Evolutionary conservation across 129 eudicot genomes (phyloP).

Genomic region (Arctium minus): DNA sequence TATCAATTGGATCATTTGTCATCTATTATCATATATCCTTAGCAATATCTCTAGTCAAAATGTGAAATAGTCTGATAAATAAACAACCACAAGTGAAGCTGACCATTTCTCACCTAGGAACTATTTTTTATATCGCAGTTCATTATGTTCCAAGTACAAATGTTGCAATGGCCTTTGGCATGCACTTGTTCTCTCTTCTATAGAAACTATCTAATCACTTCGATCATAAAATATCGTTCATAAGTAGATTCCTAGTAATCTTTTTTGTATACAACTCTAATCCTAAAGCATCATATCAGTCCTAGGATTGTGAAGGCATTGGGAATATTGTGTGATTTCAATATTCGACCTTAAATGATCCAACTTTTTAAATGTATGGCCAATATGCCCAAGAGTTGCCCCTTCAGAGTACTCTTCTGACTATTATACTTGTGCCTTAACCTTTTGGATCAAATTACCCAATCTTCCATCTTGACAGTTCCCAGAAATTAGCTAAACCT

Average conservation of each 20-base stretch:
- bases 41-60: background rate
- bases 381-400: background rate
- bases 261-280: background rate
- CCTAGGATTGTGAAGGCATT: background rate
- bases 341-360: background rate
- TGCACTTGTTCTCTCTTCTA: background rate
- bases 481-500: constrained; percentile 10
- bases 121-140: background rate
- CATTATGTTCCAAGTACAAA: background rate
- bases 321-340: background rate
- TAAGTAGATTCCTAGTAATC: background rate
- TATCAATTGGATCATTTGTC: background rate
- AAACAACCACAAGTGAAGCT: constrained; percentile 9
- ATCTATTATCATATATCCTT: background rate
- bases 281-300: constrained; percentile 17
- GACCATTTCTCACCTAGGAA: background rate
- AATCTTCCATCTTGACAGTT: background rate
- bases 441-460: background rate
- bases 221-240: background rate
- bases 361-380: background rate
- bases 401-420: background rate
- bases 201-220: background rate
- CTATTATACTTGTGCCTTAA: background rate
- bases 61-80: background rate
- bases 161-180: background rate